A percentile compares a stretch with the other conserved stretches of the same genome.
phyloP scores from a whole-genome alignment of 2,329 filamentous ascomycete genomes.

The Catunica adiposa region DNA sequence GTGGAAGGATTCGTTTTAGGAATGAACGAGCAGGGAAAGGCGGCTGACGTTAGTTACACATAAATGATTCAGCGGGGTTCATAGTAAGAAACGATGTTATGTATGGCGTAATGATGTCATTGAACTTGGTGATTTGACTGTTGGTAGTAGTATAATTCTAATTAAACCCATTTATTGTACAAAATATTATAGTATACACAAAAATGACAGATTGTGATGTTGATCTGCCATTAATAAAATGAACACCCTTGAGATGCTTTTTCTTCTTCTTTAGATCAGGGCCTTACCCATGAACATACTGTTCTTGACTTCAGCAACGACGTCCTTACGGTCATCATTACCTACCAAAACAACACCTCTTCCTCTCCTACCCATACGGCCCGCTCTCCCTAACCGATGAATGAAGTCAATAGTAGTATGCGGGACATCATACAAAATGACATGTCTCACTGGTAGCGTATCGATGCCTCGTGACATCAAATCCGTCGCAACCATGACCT shows the following conservation, averaged over 20 bases:
- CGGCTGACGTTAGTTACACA: no score
- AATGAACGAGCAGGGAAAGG: no score
- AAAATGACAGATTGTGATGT: background rate
- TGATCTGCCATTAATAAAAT: background rate
- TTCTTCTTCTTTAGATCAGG: constrained; percentile 37
- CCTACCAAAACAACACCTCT: constrained; percentile 81
- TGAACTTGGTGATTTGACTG: background rate
- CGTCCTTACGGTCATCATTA: constrained; percentile 73
- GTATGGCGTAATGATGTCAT: no score
- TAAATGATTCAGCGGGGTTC: no score
- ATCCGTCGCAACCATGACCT: constrained; percentile 88
- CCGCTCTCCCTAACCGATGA: constrained; percentile 79
- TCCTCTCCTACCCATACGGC: constrained; percentile 80
- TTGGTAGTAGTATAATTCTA: background rate
- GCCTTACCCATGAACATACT: constrained; percentile 74
- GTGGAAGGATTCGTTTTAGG: no score
- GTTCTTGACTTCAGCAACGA: constrained; percentile 81
- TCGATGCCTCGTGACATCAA: constrained; percentile 86
- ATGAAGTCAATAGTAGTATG: constrained; percentile 98
- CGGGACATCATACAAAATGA: constrained; percentile 92
- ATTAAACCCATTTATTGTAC: background rate
- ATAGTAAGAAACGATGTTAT: no score
- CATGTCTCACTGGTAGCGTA: constrained; percentile 75
- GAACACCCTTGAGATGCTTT: background rate
- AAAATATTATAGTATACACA: background rate